These are phyloP conservation scores for Ailanthus altissimus DNA, from an alignment of 345 rosid species.

Conservation along the genomic window DNA sequence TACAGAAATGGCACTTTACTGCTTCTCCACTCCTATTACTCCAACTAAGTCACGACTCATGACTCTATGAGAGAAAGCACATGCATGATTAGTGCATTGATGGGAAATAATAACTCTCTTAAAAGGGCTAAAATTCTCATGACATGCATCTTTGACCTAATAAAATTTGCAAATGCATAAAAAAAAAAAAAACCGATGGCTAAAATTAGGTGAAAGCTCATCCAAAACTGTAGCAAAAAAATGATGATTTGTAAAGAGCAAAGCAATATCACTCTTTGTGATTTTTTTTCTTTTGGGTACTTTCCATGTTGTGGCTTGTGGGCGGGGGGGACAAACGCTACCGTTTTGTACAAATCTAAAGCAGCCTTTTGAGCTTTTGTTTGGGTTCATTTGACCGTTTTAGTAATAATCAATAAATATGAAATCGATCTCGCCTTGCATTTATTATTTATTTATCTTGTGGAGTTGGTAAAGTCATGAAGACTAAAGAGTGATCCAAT, in stretches of 20 bases:
- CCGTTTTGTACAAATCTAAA: constrained; percentile 18
- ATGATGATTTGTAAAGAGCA: constrained; percentile 13
- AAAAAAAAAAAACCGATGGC: too few species aligned
- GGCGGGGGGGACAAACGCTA: constrained; percentile 29
- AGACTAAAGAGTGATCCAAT: background rate
- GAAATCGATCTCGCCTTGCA: background rate
- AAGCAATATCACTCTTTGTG: background rate
- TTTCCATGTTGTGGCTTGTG: background rate
- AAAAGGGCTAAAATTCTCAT: background rate
- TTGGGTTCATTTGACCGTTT: constrained; percentile 28
- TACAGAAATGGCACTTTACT: background rate
- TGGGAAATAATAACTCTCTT: background rate
- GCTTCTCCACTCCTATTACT: constrained; percentile 18
- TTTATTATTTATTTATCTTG: background rate
- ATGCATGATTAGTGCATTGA: background rate
- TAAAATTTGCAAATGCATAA: background rate
- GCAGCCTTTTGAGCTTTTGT: constrained; percentile 10
- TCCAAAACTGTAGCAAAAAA: background rate
- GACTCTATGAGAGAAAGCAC: background rate
- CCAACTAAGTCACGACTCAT: background rate
- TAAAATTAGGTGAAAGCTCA: background rate
- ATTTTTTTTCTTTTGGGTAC: constrained; percentile 6
- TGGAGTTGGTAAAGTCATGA: constrained; percentile 11
- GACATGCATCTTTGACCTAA: background rate
- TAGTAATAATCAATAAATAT: background rate